These are phyloP conservation scores for Solanum chacoense DNA, from an alignment of 305 asterid species.

Conservation along the genomic window DNA sequence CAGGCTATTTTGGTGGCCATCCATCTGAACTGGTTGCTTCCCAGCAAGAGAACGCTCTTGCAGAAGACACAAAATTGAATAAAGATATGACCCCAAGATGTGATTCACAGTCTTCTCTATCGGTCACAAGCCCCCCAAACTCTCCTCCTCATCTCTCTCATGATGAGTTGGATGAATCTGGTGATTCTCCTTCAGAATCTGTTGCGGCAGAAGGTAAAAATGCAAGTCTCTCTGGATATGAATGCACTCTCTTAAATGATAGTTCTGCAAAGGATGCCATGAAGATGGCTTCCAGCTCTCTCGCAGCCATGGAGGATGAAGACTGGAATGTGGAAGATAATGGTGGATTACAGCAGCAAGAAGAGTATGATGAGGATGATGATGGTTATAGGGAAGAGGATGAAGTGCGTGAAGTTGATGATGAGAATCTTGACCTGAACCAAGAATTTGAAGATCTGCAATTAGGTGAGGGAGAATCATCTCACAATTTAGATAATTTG, in stretches of 20 bases:
- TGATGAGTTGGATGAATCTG: conserved; percentile 90
- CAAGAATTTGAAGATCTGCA: conserved; percentile 54
- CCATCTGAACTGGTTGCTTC: conserved; percentile 34
- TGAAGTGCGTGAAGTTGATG: conserved; percentile 70
- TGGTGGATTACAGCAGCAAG: conserved; percentile 62
- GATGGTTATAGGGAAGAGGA: conserved; percentile 89
- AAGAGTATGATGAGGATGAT: conserved; percentile 90
- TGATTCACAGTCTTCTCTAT: conserved; percentile 94
- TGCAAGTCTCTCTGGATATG: conserved; percentile 24
- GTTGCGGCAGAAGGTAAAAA: conserved; percentile 35
- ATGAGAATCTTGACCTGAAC: conserved; percentile 47
- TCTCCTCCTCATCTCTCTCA: conserved; percentile 94
- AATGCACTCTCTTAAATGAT: conserved; percentile 29
- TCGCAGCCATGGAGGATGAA: conserved; percentile 65
- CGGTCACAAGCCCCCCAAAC: conserved; percentile 91
- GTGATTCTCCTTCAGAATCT: conserved; percentile 50
- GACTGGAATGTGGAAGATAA: conserved; percentile 76
- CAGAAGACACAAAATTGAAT: conserved; percentile 36
- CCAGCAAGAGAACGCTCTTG: conserved; percentile 28
- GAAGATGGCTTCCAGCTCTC: conserved; percentile 31
- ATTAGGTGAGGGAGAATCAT: conserved; percentile 39
- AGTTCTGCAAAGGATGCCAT: conserved; percentile 32
- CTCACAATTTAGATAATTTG: conserved; percentile 53
- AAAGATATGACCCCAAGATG: conserved; percentile 41
- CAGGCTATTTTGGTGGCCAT: conserved; percentile 38